These are phyloP conservation scores for Saccharomycopsis sp. DNA, from an alignment of 805 yeast species.

Conservation along the genomic window DNA sequence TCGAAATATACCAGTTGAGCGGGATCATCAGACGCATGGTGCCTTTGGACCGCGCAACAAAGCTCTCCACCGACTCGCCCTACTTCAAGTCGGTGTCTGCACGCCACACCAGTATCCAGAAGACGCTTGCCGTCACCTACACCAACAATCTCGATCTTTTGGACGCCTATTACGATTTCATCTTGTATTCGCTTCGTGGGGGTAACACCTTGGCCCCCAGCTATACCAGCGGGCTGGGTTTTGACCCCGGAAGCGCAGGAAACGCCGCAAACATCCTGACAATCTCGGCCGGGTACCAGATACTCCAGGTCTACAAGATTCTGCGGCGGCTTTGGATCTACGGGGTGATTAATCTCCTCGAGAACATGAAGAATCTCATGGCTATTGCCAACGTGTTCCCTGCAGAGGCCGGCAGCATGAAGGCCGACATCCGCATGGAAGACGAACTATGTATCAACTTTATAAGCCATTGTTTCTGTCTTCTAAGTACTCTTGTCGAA, in stretches of 20 bases:
- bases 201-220: conserved; percentile 7
- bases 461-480: conserved; percentile 18
- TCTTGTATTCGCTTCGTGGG: conserved; percentile 18
- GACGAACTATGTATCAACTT: conserved; percentile 20
- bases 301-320: conserved; percentile 70
- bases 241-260: not conserved
- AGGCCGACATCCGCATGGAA: conserved; percentile 28
- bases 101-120: conserved; percentile 16
- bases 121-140: conserved; percentile 17
- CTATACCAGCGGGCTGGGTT: conserved; percentile 13
- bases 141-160: conserved; percentile 18
- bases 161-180: conserved; percentile 22
- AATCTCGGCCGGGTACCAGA: conserved; percentile 53
- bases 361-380: conserved; percentile 21
- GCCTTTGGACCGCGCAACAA: not conserved
- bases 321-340: conserved; percentile 81
- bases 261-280: conserved; percentile 23
- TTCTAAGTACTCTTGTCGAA: conserved; percentile 39
- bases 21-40: not conserved
- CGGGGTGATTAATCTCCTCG: conserved; percentile 66
- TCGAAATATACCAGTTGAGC: conserved; percentile 13
- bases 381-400: conserved; percentile 15
- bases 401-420: conserved; percentile 7
- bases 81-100: not conserved
- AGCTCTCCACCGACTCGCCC: not conserved